Conservation (phyloP, 2,329 filamentous ascomycete genomes). For the Hymenoscyphus linearis region DNA sequence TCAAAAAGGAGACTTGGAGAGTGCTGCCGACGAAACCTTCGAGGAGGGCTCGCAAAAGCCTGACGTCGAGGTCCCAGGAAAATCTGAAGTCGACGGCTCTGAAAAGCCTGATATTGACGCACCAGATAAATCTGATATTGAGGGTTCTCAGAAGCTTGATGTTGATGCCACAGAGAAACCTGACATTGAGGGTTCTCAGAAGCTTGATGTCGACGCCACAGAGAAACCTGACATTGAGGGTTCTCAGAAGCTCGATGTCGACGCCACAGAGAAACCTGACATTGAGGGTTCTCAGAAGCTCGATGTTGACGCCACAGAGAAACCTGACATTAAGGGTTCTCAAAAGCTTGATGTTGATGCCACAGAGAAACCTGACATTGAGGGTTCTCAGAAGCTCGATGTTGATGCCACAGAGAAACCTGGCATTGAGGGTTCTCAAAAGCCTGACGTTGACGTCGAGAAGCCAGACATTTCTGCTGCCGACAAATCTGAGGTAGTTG, state of each 20-base stretch:
- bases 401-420: neutral
- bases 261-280: neutral
- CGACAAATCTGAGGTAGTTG: neutral
- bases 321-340: neutral
- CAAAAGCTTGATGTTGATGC: neutral
- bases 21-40: neutral
- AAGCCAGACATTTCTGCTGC: neutral
- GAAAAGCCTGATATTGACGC: neutral
- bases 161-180: neutral
- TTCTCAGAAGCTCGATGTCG: conserved; percentile 1
- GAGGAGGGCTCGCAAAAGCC: neutral
- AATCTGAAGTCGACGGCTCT: neutral
- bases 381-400: conserved; percentile 12
- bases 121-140: neutral
- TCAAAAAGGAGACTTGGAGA: neutral
- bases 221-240: conserved; percentile 9
- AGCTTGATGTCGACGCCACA: neutral
- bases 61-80: neutral
- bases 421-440: conserved; percentile 12
- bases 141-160: conserved; percentile 13
- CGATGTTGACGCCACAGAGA: neutral
- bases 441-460: neutral
- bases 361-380: neutral
- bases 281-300: neutral
- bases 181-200: conserved; percentile 13